phyloP scores from a whole-genome alignment of 805 yeast species.

The Nakazawaea molendinolei region DNA sequence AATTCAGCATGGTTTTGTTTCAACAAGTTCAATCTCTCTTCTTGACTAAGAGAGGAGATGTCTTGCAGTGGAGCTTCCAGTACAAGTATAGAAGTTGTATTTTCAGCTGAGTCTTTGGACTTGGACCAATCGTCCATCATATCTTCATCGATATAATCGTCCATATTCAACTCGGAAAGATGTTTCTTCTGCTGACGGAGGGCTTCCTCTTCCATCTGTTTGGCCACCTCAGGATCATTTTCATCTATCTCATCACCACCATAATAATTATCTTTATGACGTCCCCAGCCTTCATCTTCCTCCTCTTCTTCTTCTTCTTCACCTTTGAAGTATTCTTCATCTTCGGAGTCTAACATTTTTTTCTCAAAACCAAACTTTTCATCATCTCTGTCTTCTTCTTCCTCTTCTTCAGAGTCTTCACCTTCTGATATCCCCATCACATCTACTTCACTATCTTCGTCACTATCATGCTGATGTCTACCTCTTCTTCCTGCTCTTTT shows the following conservation, averaged over 20 bases:
- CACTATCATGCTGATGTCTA: conserved; percentile 27
- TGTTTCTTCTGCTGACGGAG: conserved; percentile 77
- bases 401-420: conserved; percentile 33
- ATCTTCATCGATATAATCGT: conserved; percentile 72
- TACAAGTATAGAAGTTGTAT: conserved; percentile 20
- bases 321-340: conserved; percentile 34
- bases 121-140: conserved; percentile 75
- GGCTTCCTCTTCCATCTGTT: conserved; percentile 82
- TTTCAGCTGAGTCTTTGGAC: conserved; percentile 41
- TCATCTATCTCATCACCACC: conserved; percentile 68
- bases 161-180: conserved; percentile 67
- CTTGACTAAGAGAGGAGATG: conserved; percentile 40
- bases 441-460: conserved; percentile 48
- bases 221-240: conserved; percentile 46
- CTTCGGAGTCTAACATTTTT: conserved; percentile 41
- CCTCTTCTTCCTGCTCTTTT: conserved; percentile 47
- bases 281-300: conserved; percentile 35
- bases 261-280: conserved; percentile 47
- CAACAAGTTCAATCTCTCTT: conserved; percentile 47
- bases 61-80: conserved; percentile 36
- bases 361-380: conserved; percentile 27
- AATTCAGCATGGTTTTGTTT: conserved; percentile 76
- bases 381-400: conserved; percentile 33
- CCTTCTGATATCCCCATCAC: conserved; percentile 36
- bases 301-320: conserved; percentile 24